Base-by-base conservation (phyloP, 768 basidiomycete species). In the Termitomyces sp. region DNA sequence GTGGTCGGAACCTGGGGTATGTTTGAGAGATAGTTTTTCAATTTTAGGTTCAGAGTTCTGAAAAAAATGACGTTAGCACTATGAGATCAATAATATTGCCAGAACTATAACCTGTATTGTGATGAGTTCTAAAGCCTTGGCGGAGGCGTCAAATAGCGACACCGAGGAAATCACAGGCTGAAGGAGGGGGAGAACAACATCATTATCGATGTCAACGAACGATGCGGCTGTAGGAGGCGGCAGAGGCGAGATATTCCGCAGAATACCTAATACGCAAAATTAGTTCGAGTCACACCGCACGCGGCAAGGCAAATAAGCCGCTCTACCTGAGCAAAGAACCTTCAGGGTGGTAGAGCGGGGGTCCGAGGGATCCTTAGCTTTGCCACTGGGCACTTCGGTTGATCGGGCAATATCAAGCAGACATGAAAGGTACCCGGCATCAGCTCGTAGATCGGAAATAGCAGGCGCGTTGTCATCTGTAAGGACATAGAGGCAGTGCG, bases 401-500 rank as follows among this genome's bases (percentile, higher is more conserved):
- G 75, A 67, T 59, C 78, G 83, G 28, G 84, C 80, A 32, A 92
- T 85, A 5, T 84, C 81, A 55, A 92, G 72, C 5, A 95, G 80
- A 68, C 84, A 88, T 7, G 86, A 77, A 54, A 84, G 78, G 67
- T 90, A 90, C 2, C 79, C 77, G 15, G 81, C 81, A 69, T 90
- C 79, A 32, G 80, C 72, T 22, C 86, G 80, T 20, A 96, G 70
- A 58, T 87, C 86, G n/a, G 83, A 71, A 56, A 88, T 85, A 35
- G 88, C 85, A 18, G 88, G 83, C n/a, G 75, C 77, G 64, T 97
- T 98, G 69, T 97, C 96, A 70, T 96, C 94, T 2, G 94, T 92
- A 32, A 98, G 78, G 62, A 96, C 92, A 72, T 96, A 97, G 18
- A 97, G 77, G 68, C 94, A 94, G 70, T 98, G 96, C 0, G 93